phyloP scores from a whole-genome alignment of 1,284 basidiomycete species.

The Cryptococcus floricola region DNA sequence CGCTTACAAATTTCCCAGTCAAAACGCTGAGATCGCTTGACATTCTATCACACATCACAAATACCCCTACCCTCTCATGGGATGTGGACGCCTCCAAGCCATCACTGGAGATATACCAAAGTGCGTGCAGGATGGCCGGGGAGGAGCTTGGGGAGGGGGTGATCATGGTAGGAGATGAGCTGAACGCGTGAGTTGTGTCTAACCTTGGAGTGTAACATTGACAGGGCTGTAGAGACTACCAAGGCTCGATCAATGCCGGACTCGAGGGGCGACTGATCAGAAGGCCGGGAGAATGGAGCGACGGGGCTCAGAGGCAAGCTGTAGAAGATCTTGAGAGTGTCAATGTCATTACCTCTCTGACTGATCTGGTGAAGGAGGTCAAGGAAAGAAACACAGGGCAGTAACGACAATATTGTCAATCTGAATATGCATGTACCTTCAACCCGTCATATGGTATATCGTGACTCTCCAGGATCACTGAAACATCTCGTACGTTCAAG shows the following conservation, averaged over 20 bases:
- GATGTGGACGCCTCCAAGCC: conserved; percentile 44
- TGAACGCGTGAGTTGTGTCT: conserved; percentile 40
- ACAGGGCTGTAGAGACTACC: conserved; percentile 37
- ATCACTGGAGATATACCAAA: conserved; percentile 32
- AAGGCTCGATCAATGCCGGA: conserved; percentile 33
- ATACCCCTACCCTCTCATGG: conserved; percentile 44
- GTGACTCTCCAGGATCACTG: too few relatives aligned
- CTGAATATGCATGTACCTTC: too few relatives aligned
- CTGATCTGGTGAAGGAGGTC: conserved; percentile 29
- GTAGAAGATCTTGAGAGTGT: conserved; percentile 35
- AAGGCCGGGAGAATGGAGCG: conserved; percentile 42
- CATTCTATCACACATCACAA: conserved; percentile 33
- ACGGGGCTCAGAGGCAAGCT: conserved; percentile 37
- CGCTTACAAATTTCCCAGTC: conserved; percentile 21
- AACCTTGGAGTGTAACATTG: background rate
- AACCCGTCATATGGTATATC: too few relatives aligned
- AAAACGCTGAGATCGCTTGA: conserved; percentile 38
- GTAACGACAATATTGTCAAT: background rate
- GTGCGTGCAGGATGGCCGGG: conserved; percentile 28
- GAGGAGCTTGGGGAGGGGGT: conserved; percentile 34
- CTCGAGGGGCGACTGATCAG: conserved; percentile 43
- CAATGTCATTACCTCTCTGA: conserved; percentile 23
- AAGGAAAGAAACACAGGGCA: conserved; percentile 7
- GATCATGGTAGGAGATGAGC: conserved; percentile 49
- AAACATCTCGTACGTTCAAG: too few relatives aligned